Conservation (phyloP, 352 stramenopile species). For the Pythium rhizo-oryzae region DNA sequence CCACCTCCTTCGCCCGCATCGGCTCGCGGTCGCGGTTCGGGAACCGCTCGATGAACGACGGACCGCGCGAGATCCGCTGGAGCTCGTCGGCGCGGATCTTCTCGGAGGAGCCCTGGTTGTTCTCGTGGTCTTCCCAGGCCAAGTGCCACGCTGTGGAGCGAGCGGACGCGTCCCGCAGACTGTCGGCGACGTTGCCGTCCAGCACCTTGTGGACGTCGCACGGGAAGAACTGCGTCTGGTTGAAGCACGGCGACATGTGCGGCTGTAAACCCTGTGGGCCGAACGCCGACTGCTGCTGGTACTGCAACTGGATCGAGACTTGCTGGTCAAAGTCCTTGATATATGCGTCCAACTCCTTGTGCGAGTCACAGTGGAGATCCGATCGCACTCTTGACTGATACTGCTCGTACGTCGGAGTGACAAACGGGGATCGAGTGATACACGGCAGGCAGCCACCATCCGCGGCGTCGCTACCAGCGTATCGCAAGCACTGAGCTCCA, state of each 20-base stretch:
- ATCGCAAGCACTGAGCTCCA: slow-evolving; percentile 54
- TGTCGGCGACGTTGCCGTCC: slow-evolving; percentile 65
- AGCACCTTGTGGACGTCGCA: slow-evolving; percentile 78
- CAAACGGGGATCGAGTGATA: slow-evolving; percentile 57
- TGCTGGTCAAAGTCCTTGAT: slow-evolving; percentile 84
- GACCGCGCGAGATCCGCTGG: slow-evolving; percentile 46
- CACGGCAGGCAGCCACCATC: slow-evolving; percentile 66
- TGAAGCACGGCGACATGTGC: slow-evolving; percentile 80
- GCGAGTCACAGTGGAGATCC: slow-evolving; percentile 47
- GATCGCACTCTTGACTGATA: slow-evolving; percentile 44
- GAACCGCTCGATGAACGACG: slow-evolving; percentile 73
- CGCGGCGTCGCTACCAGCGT: slow-evolving; percentile 40
- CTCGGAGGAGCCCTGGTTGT: slow-evolving; percentile 60
- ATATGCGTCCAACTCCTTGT: slow-evolving; percentile 79
- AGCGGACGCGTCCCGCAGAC: slow-evolving; percentile 34
- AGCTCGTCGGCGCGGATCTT: slow-evolving; percentile 64
- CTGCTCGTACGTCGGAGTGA: slow-evolving; percentile 38
- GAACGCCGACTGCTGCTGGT: slow-evolving; percentile 66
- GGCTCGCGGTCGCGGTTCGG: slow-evolving; percentile 43
- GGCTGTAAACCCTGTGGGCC: slow-evolving; percentile 66
- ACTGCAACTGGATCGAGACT: slow-evolving; percentile 76
- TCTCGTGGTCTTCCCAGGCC: slow-evolving; percentile 59
- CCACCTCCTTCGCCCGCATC: slow-evolving; percentile 7
- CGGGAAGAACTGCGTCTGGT: slow-evolving; percentile 82
- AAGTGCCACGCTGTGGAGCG: slow-evolving; percentile 49